Evolutionary conservation across 495 filamentous ascomycete genomes (phyloP), one percentile per base, ranked within the genome.

Genomic region (Platismatia glauca): DNA sequence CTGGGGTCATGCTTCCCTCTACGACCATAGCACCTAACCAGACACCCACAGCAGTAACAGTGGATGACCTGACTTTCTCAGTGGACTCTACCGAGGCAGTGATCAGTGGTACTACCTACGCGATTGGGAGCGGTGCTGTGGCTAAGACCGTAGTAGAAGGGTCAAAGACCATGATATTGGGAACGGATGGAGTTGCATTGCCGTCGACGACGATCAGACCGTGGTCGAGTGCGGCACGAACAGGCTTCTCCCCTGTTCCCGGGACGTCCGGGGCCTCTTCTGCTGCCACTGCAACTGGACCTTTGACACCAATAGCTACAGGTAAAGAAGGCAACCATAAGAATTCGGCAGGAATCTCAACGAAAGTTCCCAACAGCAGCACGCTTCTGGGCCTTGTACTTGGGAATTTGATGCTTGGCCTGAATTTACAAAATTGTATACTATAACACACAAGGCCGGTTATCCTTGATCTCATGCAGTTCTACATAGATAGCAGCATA

Each of bases 61-160:
- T 78, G 8, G 71, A 67, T 24, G 69, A 67, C 37, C 67, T 77
- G 29, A 64, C 69, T 20, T 72, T 83, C 38, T 68, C 71, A 18
- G 55, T 79, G 31, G 75, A 70, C 37, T 71, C 74, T 8, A 71
- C 76, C 0, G 53, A 72, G 33, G 79, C 74, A 27, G 69, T 81
- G 7, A 73, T 85, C 60, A 77, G 71, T 58, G 77, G 75, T n/a
- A 75, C 73, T 24, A 74, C 79, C 3, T 79, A 80, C 67, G 73
- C 73, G 0, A 72, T 82, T 56, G 70, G 68, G 37, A 35, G 48
- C 18, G 63, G 64, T 31, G 73, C 72, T 9, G 62, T 66, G 22
- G 65, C 71, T 2, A 74, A 75, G 20, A 71, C 75, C 4, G 76
- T 75, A 0, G 66, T 73, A 0, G 62, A 80, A 16, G 68, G 64